Conservation (phyloP, 1,284 basidiomycete species). For the Sanghuangporus baumii region DNA sequence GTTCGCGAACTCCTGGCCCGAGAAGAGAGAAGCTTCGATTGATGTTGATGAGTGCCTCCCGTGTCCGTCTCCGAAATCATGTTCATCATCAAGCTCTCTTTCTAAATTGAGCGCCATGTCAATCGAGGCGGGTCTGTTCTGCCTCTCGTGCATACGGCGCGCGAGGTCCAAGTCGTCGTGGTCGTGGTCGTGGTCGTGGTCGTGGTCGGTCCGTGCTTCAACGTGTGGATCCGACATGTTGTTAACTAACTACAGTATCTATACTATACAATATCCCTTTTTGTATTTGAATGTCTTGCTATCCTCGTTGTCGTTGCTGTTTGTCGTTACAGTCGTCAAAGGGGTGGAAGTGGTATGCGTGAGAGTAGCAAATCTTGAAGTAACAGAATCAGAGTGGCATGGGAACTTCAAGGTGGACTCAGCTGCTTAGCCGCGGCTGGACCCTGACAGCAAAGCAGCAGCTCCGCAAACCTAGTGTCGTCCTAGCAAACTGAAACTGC, state of each 20-base stretch:
- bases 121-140: conserved; percentile 54
- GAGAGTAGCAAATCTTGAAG: background rate
- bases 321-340: background rate
- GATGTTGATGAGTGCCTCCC: background rate
- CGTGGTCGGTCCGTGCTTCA: background rate
- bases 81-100: conserved; percentile 46
- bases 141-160: conserved; percentile 2
- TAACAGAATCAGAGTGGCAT: background rate
- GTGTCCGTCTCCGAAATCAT: conserved; percentile 12
- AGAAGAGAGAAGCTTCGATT: background rate
- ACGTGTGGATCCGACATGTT: background rate
- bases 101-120: conserved; percentile 74
- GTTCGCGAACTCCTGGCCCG: background rate
- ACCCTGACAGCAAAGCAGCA: conserved; percentile 9
- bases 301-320: background rate
- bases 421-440: background rate
- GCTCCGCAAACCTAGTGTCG: background rate
- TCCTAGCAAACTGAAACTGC: background rate
- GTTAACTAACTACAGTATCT: background rate
- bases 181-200: background rate
- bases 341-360: background rate
- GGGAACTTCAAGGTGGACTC: background rate
- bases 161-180: conserved; percentile 5
- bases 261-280: background rate
- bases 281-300: background rate